A percentile compares a stretch with the other conserved stretches of the same genome.
Conservation (phyloP, 2,329 filamentous ascomycete species). For the Curvularia hawaiiensis region DNA sequence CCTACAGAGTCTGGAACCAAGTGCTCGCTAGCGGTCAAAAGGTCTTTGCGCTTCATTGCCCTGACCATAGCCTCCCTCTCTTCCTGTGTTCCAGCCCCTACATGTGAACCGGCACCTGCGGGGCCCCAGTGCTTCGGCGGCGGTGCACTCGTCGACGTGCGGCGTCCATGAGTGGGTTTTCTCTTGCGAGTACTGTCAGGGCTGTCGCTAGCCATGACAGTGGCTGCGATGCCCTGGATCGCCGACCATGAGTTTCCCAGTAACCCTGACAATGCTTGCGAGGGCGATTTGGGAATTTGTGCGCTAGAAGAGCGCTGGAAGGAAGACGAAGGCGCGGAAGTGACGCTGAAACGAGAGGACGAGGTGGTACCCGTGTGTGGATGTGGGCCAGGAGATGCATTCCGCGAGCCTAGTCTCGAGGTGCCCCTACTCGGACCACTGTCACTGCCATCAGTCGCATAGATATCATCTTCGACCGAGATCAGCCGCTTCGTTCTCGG, state of each 20-base stretch:
- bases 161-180: slow-evolving; percentile 36
- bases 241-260: slow-evolving; percentile 57
- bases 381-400: slow-evolving; percentile 50
- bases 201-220: slow-evolving; percentile 52
- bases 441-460: slow-evolving; percentile 42
- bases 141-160: slow-evolving; percentile 45
- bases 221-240: slow-evolving; percentile 56
- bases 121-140: slow-evolving; percentile 56
- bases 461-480: slow-evolving; percentile 54
- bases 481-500: slow-evolving; percentile 55
- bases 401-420: slow-evolving; percentile 39
- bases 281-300: slow-evolving; percentile 31
- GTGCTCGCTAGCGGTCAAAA: slow-evolving; percentile 51
- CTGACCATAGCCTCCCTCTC: slow-evolving; percentile 54
- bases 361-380: slow-evolving; percentile 28
- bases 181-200: slow-evolving; percentile 30
- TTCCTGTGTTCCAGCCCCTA: slow-evolving; percentile 54
- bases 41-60: slow-evolving; percentile 56
- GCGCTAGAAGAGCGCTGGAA: slow-evolving; percentile 31
- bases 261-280: slow-evolving; percentile 48
- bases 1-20: slow-evolving; percentile 52
- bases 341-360: slow-evolving; percentile 40
- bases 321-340: slow-evolving; percentile 33
- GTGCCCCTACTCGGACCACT: slow-evolving; percentile 47
- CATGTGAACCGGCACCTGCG: slow-evolving; percentile 41